A percentile compares a stretch with the other conserved stretches of the same genome.
Conservation (phyloP, 1,284 basidiomycete species). For the Leccinum glutinopallens region DNA sequence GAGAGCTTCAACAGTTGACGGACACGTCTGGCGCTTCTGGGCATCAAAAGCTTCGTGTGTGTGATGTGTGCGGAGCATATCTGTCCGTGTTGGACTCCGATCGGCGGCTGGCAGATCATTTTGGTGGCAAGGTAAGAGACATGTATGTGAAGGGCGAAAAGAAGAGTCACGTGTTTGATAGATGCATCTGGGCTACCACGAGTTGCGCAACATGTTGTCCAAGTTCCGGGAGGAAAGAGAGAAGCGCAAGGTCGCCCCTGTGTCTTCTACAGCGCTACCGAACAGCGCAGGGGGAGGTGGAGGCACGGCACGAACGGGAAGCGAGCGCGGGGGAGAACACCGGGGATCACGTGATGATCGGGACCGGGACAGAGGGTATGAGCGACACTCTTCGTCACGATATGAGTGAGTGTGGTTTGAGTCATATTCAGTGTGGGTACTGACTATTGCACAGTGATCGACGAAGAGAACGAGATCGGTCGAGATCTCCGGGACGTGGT, state of each 20-base stretch:
- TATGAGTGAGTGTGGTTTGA: constrained; percentile 64
- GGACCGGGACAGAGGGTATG: constrained; percentile 69
- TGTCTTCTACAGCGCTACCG: constrained; percentile 37
- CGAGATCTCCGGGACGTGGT: constrained; percentile 69
- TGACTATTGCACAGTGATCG: constrained; percentile 51
- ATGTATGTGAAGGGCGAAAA: constrained; percentile 20
- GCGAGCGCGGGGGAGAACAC: constrained; percentile 50
- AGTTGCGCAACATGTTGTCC: constrained; percentile 89
- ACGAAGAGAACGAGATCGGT: constrained; percentile 73
- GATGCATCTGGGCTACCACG: constrained; percentile 99
- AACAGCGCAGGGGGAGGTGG: constrained; percentile 38
- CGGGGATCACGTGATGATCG: constrained; percentile 60
- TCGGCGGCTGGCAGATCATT: constrained; percentile 98
- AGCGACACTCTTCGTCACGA: constrained; percentile 62
- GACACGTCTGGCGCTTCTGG: constrained; percentile 98
- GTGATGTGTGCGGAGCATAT: constrained; percentile 99
- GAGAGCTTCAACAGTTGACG: constrained; percentile 93
- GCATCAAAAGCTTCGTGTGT: constrained; percentile 98
- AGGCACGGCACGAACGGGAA: constrained; percentile 38
- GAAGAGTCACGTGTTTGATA: constrained; percentile 40
- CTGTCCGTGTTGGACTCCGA: constrained; percentile 97
- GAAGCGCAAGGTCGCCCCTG: constrained; percentile 70
- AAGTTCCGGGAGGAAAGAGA: constrained; percentile 89
- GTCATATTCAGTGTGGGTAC: background rate
- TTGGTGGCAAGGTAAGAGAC: constrained; percentile 90